Conservation (phyloP, 192 early-diverging fungal species). For the Dissophora globulifera region DNA sequence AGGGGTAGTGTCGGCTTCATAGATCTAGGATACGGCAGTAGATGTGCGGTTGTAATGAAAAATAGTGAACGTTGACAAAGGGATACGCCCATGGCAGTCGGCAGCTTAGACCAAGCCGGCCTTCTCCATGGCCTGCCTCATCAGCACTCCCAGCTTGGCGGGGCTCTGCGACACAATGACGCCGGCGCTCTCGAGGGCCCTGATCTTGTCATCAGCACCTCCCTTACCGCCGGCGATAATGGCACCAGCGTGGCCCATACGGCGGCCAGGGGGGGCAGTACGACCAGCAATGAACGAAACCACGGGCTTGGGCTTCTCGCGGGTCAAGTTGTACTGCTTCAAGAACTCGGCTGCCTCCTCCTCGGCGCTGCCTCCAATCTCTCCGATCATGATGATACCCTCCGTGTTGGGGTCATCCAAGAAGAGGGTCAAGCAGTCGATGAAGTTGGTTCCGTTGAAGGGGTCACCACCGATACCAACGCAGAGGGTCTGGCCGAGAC, state of each 20-base stretch:
- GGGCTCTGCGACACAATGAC: conserved; percentile 94
- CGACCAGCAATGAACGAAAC: conserved; percentile 99
- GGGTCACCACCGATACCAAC: conserved; percentile 99
- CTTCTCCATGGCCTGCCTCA: conserved; percentile 75
- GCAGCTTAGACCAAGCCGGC: conserved; percentile 49
- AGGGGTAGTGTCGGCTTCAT: not conserved
- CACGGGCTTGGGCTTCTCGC: conserved; percentile 92
- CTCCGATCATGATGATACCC: conserved; percentile 99
- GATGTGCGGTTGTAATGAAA: conserved; percentile 1
- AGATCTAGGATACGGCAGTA: not conserved
- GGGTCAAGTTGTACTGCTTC: conserved; percentile 92
- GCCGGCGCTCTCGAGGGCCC: conserved; percentile 94
- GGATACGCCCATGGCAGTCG: not conserved
- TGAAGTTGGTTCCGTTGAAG: conserved; percentile 99
- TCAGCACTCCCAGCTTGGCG: conserved; percentile 93
- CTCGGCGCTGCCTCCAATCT: conserved; percentile 99
- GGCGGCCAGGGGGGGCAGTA: conserved; percentile 97
- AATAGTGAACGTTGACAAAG: no score
- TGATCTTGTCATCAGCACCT: conserved; percentile 97
- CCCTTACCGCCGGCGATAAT: conserved; percentile 99
- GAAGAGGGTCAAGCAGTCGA: conserved; percentile 96
- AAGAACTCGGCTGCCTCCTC: conserved; percentile 99
- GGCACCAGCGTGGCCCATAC: conserved; percentile 99
- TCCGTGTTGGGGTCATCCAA: conserved; percentile 95
- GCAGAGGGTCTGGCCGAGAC: conserved; percentile 96